Base-by-base conservation (phyloP, 139 green algal genomes). In the Volvox africanus region DNA sequence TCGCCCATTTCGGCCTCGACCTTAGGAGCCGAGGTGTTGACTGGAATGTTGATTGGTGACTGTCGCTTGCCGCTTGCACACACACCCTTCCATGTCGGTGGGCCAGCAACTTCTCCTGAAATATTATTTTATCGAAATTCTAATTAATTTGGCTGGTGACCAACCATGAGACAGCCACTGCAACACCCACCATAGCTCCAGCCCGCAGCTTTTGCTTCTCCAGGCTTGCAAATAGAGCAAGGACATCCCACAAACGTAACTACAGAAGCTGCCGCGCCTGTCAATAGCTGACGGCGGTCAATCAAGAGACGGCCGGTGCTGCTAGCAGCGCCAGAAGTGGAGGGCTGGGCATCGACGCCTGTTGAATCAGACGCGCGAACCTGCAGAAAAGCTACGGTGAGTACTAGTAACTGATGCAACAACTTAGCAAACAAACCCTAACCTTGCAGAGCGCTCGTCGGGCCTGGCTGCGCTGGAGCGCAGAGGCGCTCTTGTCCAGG, bases 41-140 rank as follows among this genome's bases (percentile, higher is more conserved):
- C 30, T 6, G 92, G 81, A 16, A 96, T 80, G 87, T 96, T 92
- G n/a, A 96, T 89, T 12, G 94, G 94, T 1, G 94, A 96, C 82
- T 96, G 94, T 22, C 77, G 90, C 44, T 67, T 87, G 18, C 94
- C 94, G 5, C 79, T 86, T 61, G 92, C 62, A 61, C 94, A 96
- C 0, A 91, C 78, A 13, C 92, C 92, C 30, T 86, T 78, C 94
- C 94, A 96, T 16, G 69, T 33, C 28, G 79, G 79, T 11, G 90
- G 90, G 0, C 92, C 92, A 9, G 71, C 65, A 19, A 91, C 44
- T 16, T 91, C 88, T 16, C 88, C 88, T 91, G 77, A 61, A 19
- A 36, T 1, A 82, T 33, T 11, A 73, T 73, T 30, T 73, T 32
- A 33, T n/a, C n/a, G n/a, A n/a, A 82, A 82, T 30, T 13, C 28